These are phyloP conservation scores for Allium fistulosum DNA, from an alignment of 106 monocot genomes.

Conservation along the genomic window DNA sequence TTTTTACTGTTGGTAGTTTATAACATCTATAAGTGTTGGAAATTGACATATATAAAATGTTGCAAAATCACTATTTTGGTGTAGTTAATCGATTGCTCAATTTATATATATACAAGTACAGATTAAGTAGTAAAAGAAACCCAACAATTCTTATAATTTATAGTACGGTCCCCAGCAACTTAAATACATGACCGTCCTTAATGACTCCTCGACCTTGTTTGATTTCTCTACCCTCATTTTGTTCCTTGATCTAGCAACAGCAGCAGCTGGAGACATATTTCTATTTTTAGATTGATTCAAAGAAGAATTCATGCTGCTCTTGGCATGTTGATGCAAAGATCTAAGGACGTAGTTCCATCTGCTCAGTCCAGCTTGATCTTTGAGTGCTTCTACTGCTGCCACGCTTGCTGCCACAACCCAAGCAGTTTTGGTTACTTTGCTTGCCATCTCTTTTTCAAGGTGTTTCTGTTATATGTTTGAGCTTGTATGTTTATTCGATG, in stretches of 20 bases:
- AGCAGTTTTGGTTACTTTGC: neutral
- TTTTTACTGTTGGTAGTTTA: no score
- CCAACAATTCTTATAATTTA: neutral
- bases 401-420: slow-evolving; percentile 32
- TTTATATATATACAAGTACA: no score
- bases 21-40: no score
- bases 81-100: no score
- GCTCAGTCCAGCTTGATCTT: slow-evolving; percentile 43
- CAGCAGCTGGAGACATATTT: neutral
- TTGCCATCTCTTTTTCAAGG: no score
- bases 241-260: neutral
- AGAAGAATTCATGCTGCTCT: neutral
- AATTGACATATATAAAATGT: no score
- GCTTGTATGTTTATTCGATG: no score
- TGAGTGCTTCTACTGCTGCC: slow-evolving; percentile 39
- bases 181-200: slow-evolving; percentile 8
- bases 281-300: neutral
- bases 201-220: neutral
- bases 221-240: neutral
- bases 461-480: no score
- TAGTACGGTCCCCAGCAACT: slow-evolving; percentile 20
- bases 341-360: slow-evolving; percentile 33
- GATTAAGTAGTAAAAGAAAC: no score
- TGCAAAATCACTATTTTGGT: no score
- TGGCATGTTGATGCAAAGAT: slow-evolving; percentile 7